A percentile compares a stretch with the other conserved stretches of the same genome.
phyloP scores from a whole-genome alignment of 2,329 filamentous ascomycete species.

The Talaromyces sp. region DNA sequence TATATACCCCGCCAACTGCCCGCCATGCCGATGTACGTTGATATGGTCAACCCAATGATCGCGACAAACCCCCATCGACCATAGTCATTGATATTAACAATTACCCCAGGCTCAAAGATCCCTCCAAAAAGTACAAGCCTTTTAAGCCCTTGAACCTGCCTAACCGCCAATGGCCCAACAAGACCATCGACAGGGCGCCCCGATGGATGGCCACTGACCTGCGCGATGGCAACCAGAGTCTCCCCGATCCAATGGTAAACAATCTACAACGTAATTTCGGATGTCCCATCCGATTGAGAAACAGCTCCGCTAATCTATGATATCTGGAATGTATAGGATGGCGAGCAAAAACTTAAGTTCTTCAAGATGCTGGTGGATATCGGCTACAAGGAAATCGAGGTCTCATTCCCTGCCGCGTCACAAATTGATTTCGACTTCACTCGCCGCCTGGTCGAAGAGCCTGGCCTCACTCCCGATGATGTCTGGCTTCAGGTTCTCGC shows the following conservation, averaged over 20 bases:
- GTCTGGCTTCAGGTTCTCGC: slow-evolving; percentile 91
- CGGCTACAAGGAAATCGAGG: slow-evolving; percentile 97
- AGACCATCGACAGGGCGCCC: slow-evolving; percentile 79
- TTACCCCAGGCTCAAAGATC: slow-evolving; percentile 49
- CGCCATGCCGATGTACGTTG: slow-evolving; percentile 43
- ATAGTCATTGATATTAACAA: slow-evolving; percentile 8
- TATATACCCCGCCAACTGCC: slow-evolving; percentile 28
- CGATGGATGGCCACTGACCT: slow-evolving; percentile 89
- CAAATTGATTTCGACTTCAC: slow-evolving; percentile 97
- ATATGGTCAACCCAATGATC: background rate
- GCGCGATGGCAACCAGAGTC: slow-evolving; percentile 90
- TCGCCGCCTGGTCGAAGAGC: slow-evolving; percentile 79
- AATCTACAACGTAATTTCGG: background rate
- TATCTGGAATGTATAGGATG: slow-evolving; percentile 61
- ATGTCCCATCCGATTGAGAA: slow-evolving; percentile 26
- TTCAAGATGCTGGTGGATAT: slow-evolving; percentile 92
- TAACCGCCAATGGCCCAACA: slow-evolving; percentile 75
- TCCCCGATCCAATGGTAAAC: slow-evolving; percentile 85
- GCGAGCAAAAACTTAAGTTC: slow-evolving; percentile 91
- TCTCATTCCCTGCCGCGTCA: slow-evolving; percentile 92
- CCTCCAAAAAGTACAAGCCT: slow-evolving; percentile 52
- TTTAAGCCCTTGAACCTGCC: slow-evolving; percentile 52
- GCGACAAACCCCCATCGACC: background rate
- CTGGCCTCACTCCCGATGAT: slow-evolving; percentile 80
- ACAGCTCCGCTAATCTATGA: background rate